phyloP scores from a whole-genome alignment of 768 basidiomycete species.

The Boletus pseudopeckii region DNA sequence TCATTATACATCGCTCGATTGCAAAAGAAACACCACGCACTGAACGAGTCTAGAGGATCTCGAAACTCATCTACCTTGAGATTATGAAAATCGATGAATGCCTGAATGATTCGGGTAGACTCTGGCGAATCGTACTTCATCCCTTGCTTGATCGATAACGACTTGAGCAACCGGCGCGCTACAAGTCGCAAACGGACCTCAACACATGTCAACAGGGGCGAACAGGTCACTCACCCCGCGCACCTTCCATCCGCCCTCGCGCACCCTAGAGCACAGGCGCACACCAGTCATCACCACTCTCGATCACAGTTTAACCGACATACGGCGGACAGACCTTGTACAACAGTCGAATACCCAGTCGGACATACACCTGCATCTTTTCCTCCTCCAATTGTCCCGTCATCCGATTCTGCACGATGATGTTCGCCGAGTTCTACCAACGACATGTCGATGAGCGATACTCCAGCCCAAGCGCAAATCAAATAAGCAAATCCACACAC shows the following conservation, averaged over 20 bases:
- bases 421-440: conserved; percentile 88
- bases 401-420: conserved; percentile 91
- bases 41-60: conserved; percentile 81
- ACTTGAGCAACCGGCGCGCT: conserved; percentile 68
- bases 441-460: neutral
- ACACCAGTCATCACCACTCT: neutral
- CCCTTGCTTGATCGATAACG: conserved; percentile 90
- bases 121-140: conserved; percentile 86
- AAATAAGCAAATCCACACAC: conserved; percentile 37
- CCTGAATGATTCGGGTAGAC: conserved; percentile 78
- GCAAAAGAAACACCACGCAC: conserved; percentile 41
- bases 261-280: conserved; percentile 52
- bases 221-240: conserved; percentile 52
- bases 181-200: conserved; percentile 48
- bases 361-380: conserved; percentile 95
- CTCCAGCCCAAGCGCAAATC: neutral
- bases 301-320: neutral
- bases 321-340: conserved; percentile 60
- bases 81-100: conserved; percentile 88
- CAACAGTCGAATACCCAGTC: conserved; percentile 86
- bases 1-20: neutral
- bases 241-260: conserved; percentile 85
- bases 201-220: neutral
- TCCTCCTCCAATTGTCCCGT: conserved; percentile 95
- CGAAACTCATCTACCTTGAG: conserved; percentile 79